phyloP scores from a whole-genome alignment of 805 yeast species.

The Cyberlindnera xishuangbannaensis region DNA sequence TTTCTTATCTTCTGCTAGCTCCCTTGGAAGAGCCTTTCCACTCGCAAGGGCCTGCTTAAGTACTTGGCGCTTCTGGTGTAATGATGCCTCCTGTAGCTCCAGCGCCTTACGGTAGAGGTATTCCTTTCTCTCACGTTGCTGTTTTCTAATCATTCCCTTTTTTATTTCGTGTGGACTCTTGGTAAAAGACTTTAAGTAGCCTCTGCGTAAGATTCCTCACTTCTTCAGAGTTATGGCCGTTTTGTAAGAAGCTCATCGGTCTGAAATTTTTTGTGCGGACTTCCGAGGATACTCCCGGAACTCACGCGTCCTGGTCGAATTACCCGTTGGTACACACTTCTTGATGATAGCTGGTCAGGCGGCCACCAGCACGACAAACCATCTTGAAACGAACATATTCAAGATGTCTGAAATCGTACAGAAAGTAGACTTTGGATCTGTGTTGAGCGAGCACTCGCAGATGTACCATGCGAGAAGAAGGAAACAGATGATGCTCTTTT shows the following conservation, averaged over 20 bases:
- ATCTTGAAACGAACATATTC: no score
- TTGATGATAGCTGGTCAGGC: no score
- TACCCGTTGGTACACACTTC: no score
- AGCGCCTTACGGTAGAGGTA: constrained; percentile 84
- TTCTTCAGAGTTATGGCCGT: no score
- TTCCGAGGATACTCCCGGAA: background rate
- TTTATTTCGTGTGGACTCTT: background rate
- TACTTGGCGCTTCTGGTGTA: constrained; percentile 81
- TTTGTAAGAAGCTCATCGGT: constrained; percentile 1
- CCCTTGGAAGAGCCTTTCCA: constrained; percentile 87
- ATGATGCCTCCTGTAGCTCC: constrained; percentile 82
- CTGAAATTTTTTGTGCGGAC: background rate
- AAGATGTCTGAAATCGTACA: no score
- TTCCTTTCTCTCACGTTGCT: constrained; percentile 95
- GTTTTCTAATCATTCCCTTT: constrained; percentile 48
- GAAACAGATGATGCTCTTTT: constrained; percentile 65
- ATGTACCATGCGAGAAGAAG: constrained; percentile 43
- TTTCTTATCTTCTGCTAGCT: constrained; percentile 79
- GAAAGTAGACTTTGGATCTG: background rate
- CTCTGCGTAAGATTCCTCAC: no score
- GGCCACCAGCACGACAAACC: no score
- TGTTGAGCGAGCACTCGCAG: constrained; percentile 12
- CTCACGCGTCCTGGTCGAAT: no score
- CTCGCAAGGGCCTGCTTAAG: constrained; percentile 83
- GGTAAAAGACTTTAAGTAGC: no score